These are phyloP conservation scores for Clathrus columnatus DNA, from an alignment of 768 basidiomycete species.

Conservation along the genomic window DNA sequence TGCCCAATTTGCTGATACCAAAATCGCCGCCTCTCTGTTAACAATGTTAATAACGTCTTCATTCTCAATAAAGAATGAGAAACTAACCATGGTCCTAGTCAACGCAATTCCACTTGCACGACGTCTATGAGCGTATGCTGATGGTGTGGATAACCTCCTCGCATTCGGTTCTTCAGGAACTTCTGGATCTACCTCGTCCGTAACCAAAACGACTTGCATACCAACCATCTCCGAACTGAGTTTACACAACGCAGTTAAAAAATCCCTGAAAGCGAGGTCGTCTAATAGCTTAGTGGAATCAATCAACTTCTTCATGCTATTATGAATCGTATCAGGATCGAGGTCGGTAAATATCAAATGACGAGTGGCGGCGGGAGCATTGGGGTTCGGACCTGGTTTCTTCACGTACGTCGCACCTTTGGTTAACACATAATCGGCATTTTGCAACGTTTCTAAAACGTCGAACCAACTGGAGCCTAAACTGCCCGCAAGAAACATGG, in stretches of 20 bases:
- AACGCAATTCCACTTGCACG: constrained; percentile 86
- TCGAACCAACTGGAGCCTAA: constrained; percentile 90
- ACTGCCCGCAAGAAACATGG: constrained; percentile 74
- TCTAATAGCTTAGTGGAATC: constrained; percentile 80
- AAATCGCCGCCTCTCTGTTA: constrained; percentile 82
- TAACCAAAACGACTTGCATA: constrained; percentile 46
- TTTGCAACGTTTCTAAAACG: constrained; percentile 85
- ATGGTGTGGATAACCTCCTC: constrained; percentile 28
- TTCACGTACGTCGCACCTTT: constrained; percentile 34
- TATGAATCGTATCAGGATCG: constrained; percentile 66
- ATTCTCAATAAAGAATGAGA: neutral
- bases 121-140: constrained; percentile 46
- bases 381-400: constrained; percentile 15
- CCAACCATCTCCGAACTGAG: constrained; percentile 90
- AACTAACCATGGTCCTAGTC: constrained; percentile 63
- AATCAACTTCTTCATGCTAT: constrained; percentile 74
- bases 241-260: constrained; percentile 71
- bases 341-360: constrained; percentile 65
- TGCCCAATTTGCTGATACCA: constrained; percentile 80
- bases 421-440: constrained; percentile 85
- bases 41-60: constrained; percentile 4
- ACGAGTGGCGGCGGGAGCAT: constrained; percentile 23
- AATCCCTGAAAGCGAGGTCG: constrained; percentile 72
- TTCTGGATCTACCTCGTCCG: constrained; percentile 16
- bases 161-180: constrained; percentile 32